Evolutionary conservation across 1,284 basidiomycete species (phyloP), one percentile per base, ranked within the genome.

Genomic region (Ustilago vetiveriae): DNA sequence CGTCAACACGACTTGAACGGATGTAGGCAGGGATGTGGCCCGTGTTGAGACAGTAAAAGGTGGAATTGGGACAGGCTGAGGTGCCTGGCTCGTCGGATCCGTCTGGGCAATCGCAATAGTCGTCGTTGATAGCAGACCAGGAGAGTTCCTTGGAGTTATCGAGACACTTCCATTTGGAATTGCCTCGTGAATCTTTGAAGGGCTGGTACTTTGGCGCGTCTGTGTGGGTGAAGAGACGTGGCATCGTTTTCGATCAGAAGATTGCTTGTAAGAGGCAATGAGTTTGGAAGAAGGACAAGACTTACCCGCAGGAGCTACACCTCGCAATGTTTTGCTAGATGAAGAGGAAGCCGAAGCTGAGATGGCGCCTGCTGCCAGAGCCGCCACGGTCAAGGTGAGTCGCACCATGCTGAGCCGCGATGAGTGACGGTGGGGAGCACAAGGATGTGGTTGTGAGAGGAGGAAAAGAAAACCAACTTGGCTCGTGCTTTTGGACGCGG

Each of bases 41-140:
- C 47, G 87, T 85, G 82, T 98, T 98, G 78, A 83, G 84, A 82
- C 95, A 99, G 83, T 92, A 92, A 85, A 97, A 98, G 35, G 82
- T 85, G 22, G 73, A 62, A 46, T 90, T 87, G 10, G 88, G 86
- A 81, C 94, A 96, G 29, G 94, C 94, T 51, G 90, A 88, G 17
- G 94, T 95, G 43, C 93, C 91, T 80, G 94, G 94, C 82, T 97
- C 94, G 75, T 97, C 94, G 53, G 90, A 92, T 11, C 94, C 93
- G 78, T 97, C 94, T 30, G 85, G 85, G 81, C 94, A 97, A 84
- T 97, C 94, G 80, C 94, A 97, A 79, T 90, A 94, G 82, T 97
- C 93, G 81, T 97, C 92, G 80, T 97, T 97, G 47, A 97, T 88
- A 16, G 90, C 88, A 23, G 84, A 83, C 87, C 89, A 92, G 3